Evolutionary conservation across 2,329 filamentous ascomycete genomes (phyloP), one percentile per base, ranked within the genome.

Genomic region (Stylonectria norvegica): DNA sequence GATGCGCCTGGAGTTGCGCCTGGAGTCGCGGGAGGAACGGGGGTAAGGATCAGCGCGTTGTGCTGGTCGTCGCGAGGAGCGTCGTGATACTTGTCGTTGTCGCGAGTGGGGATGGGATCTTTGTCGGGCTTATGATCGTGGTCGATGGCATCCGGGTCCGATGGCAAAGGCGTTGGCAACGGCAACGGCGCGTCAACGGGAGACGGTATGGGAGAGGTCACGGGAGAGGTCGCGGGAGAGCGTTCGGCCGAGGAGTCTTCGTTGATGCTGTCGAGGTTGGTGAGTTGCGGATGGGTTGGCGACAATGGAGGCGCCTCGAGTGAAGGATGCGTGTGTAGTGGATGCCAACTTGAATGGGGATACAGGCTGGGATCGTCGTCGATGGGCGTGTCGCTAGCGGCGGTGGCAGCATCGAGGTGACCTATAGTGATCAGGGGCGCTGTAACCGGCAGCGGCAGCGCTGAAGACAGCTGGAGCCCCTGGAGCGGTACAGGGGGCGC

Each of bases 111-210:
- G 47, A 68, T 73, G 53, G n/a, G n/a, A n/a, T n/a, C n/a, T n/a
- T n/a, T n/a, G n/a, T n/a, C n/a, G n/a, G n/a, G n/a, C n/a, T n/a
- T n/a, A n/a, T n/a, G n/a, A n/a, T n/a, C n/a, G n/a, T n/a, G n/a
- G n/a, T n/a, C n/a, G n/a, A n/a, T n/a, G n/a, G n/a, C n/a, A n/a
- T n/a, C n/a, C n/a, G n/a, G n/a, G n/a, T n/a, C n/a, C n/a, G n/a
- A n/a, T 78, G 77, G 46, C 72, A 56, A 35, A 60, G 67, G 27
- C 64, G 66, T 52, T 71, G 74, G 47, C 61, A 66, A 52, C 23
- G 48, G 31, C 36, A 46, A 32, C 31, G 40, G 49, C 31, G 39
- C 41, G 38, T 44, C 41, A 16, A 33, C 31, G 20, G 49, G 34
- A 28, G 50, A 43, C 36, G 43, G 42, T 23, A 39, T 46, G 11